Evolutionary conservation across 257 asterid species (phyloP), one percentile per base, ranked within the genome.

Genomic region (Primulina eburnea): DNA sequence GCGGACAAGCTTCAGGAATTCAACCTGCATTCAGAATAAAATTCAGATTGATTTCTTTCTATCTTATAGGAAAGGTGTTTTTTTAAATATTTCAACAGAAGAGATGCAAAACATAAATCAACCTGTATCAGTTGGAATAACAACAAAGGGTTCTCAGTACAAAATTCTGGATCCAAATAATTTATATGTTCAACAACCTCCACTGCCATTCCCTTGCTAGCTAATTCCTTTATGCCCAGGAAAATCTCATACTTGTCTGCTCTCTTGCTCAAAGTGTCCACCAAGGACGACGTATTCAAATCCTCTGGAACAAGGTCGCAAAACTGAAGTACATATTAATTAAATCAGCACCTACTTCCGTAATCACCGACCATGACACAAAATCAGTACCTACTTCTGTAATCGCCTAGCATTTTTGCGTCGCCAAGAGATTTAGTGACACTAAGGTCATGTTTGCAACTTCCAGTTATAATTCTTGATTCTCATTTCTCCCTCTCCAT

Each of bases 61-160:
- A 38, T n/a, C 65, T 55, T 18, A 7, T 38, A 10, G n/a, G 69
- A 11, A 37, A 57, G 35, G 18, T 7, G 10, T 24, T 17, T 37
- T 17, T 32, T 32, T 32, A 3, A n/a, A 56, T 5, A 7, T 21
- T 40, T 30, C 18, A 68, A 47, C 21, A 34, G 32, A 65, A 64
- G 35, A 77, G 28, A 69, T 11, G 60, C 53, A 52, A 21, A 62
- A 68, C 43, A 71, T 55, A 40, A 40, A 68, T 56, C 2, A 71
- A 94, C 97, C 96, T 91, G 99, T 82, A 88, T 91, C 82, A 94
- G 89, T 75, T 89, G 97, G 83, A 94, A 94, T 47, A 94, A 86
- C 76, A 91, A 73, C 18, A 76, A 70, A 34, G 98, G 93, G 68
- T 89, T 90, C 67, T 89, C 85, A 33, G 70, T 55, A 77, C 91